Conservation (phyloP, 2,329 filamentous ascomycete genomes). For the Talaromyces sp. region DNA sequence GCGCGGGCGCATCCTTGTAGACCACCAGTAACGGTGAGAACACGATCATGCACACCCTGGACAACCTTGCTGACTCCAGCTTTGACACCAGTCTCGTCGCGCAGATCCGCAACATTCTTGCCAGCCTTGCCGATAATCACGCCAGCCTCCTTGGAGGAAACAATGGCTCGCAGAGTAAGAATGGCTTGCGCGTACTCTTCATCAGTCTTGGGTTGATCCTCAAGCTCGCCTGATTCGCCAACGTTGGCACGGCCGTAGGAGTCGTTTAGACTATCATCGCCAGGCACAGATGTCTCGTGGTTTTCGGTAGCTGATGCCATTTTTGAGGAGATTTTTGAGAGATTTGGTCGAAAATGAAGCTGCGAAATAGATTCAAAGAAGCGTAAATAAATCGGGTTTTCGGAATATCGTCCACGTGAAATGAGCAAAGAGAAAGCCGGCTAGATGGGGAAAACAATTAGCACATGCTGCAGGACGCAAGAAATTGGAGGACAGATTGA, state of each 20-base stretch:
- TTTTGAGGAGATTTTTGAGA: constrained; percentile 9
- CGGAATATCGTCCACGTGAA: neutral
- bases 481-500: constrained; percentile 14
- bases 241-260: constrained; percentile 62
- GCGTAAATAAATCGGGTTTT: neutral
- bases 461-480: neutral
- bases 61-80: constrained; percentile 99
- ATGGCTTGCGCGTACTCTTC: constrained; percentile 93
- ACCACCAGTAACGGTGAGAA: constrained; percentile 88
- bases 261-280: constrained; percentile 58
- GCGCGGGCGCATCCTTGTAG: constrained; percentile 85
- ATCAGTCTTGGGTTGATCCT: constrained; percentile 81
- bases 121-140: constrained; percentile 98
- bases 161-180: constrained; percentile 91
- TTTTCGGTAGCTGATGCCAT: constrained; percentile 60
- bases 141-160: constrained; percentile 97
- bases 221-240: constrained; percentile 62
- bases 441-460: neutral
- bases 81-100: constrained; percentile 96
- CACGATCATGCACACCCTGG: constrained; percentile 92
- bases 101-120: constrained; percentile 95
- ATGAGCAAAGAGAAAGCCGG: neutral
- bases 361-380: neutral
- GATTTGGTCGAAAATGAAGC: neutral
- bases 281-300: constrained; percentile 51